Base-by-base conservation (phyloP, 2,329 filamentous ascomycete genomes). In the Talaromyces verruculosus region DNA sequence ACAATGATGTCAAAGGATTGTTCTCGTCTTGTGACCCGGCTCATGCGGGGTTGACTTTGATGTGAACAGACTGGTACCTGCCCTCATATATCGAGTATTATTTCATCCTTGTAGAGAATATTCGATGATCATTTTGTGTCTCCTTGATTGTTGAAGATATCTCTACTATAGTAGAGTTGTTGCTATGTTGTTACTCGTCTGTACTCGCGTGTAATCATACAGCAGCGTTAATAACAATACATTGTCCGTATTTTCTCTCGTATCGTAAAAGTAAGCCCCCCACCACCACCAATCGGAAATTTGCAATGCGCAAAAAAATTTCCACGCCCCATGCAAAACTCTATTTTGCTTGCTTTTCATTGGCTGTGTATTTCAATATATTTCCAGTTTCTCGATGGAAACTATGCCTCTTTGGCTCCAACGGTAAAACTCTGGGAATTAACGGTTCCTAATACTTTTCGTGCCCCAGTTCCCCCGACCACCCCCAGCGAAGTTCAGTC, bases 361-460 rank as follows among this genome's bases (percentile, higher is more conserved):
- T 57, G n/a, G 53, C 8, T 37, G n/a, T 6, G 5, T 19, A 1
- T 35, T 35, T 19, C 53, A 22, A 37, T 57, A 37, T 30, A 33
- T 22, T 47, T 47, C 22, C 43, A 4, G 6, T 47, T 51, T 51
- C 47, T 30, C 25, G 28, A 37, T 37, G 53, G 53, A 39, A 57
- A 57, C 53, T 57, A 57, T 15, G 30, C 53, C 53, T 57, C 5
- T 37, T 57, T 57, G n/a, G 30, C n/a, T 15, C 4, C 11, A 33
- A 55, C 51, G 51, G 51, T 55, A 55, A 30, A 33, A 28, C 47
- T 53, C 17, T 55, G 51, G 51, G n/a, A 35, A 55, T 22, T 19
- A 15, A 47, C 41, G 25, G 58, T 61, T 61, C 58, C 58, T 61
- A 61, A 61, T 22, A 19, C 41, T 61, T 61, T 61, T 61, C 58